Percentiles rank a stretch among this genome's conserved stretches.
Conservation (phyloP, 345 rosid species). For the Pelargonium nanum region DNA sequence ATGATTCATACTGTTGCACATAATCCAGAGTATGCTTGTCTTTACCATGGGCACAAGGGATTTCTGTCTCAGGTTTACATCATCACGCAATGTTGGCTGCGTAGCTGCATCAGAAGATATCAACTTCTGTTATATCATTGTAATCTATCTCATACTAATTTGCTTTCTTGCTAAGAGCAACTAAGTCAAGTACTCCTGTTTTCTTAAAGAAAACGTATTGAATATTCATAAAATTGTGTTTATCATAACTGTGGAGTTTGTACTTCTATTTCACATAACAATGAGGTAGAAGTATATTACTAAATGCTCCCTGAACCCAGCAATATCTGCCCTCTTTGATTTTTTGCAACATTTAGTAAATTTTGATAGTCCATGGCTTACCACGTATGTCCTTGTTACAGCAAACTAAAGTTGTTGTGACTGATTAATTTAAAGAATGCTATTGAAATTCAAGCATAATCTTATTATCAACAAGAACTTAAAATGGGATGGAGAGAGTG, state of each 20-base stretch:
- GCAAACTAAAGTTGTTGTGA: background rate
- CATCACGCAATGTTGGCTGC: conserved; percentile 63
- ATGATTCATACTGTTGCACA: background rate
- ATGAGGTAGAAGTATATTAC: too few relatives aligned
- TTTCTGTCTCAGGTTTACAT: conserved; percentile 46
- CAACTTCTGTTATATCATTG: conserved; percentile 1
- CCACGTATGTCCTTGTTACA: background rate
- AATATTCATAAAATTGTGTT: too few relatives aligned
- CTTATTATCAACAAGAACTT: background rate
- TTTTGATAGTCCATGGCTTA: background rate
- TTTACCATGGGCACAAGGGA: conserved; percentile 63
- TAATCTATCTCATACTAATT: background rate
- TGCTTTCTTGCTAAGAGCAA: background rate
- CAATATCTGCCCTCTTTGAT: too few relatives aligned
- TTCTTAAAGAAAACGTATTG: too few relatives aligned
- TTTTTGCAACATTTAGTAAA: background rate
- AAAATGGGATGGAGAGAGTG: background rate
- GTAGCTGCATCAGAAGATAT: conserved; percentile 41
- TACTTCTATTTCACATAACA: too few relatives aligned
- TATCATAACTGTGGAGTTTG: too few relatives aligned
- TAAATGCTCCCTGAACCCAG: too few relatives aligned
- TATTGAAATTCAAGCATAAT: background rate
- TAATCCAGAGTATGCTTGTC: background rate
- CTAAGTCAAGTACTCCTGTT: background rate
- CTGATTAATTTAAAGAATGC: background rate